phyloP scores from a whole-genome alignment of 2,329 filamentous ascomycete genomes.

The Alternaria sp. region DNA sequence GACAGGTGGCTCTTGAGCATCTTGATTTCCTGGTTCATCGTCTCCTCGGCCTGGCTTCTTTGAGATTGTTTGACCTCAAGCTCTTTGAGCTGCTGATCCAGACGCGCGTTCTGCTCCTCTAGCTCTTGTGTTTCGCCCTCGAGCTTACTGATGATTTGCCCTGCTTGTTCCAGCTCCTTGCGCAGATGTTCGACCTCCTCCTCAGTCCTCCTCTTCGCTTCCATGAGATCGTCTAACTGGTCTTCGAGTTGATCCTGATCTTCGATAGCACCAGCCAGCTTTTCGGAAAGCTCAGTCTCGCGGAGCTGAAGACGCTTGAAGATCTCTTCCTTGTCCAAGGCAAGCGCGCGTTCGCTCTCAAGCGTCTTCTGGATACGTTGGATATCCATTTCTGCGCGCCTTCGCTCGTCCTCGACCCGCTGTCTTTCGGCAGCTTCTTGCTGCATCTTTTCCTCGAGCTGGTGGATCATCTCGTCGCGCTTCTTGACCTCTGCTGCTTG shows the following conservation, averaged over 20 bases:
- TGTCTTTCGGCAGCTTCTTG: conserved; percentile 76
- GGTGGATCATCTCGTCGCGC: conserved; percentile 89
- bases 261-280: conserved; percentile 86
- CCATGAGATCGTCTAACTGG: conserved; percentile 86
- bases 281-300: conserved; percentile 91
- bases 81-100: conserved; percentile 75
- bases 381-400: conserved; percentile 85
- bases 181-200: conserved; percentile 81
- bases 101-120: conserved; percentile 67
- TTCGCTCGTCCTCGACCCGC: conserved; percentile 86
- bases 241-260: conserved; percentile 95
- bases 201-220: conserved; percentile 87
- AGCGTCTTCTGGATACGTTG: conserved; percentile 90
- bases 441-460: conserved; percentile 83
- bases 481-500: conserved; percentile 94
- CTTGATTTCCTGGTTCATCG: conserved; percentile 81
- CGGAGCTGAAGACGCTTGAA: conserved; percentile 93
- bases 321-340: conserved; percentile 97
- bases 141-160: conserved; percentile 80
- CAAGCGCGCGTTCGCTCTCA: conserved; percentile 93
- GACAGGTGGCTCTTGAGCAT: conserved; percentile 90
- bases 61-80: conserved; percentile 74
- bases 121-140: conserved; percentile 86
- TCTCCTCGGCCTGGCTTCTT: conserved; percentile 76
- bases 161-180: conserved; percentile 88